Conservation (phyloP, 805 yeast species). For the Kazachstania taianensis region DNA sequence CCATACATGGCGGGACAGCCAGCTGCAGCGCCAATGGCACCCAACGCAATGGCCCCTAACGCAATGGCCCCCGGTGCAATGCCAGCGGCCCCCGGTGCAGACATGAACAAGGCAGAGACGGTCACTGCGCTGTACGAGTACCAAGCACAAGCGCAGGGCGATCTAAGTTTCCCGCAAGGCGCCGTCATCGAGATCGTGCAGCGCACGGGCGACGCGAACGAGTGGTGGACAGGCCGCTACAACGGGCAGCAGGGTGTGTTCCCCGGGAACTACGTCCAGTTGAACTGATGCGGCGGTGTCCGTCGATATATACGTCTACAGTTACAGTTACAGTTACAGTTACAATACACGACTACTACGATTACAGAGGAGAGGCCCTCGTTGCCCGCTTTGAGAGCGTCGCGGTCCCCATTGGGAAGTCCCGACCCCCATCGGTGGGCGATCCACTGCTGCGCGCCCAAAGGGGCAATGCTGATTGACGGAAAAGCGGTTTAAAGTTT, state of each 20-base stretch:
- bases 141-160: slow-evolving; percentile 89
- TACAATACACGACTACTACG: too few species aligned
- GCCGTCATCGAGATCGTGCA: slow-evolving; percentile 74
- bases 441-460: too few species aligned
- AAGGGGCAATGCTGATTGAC: too few species aligned
- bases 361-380: too few species aligned
- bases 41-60: slow-evolving; percentile 7
- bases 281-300: slow-evolving; percentile 37
- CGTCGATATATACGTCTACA: too few species aligned
- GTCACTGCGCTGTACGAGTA: slow-evolving; percentile 91
- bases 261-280: slow-evolving; percentile 92
- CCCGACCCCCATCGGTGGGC: too few species aligned
- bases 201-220: slow-evolving; percentile 74
- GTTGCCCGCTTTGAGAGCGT: too few species aligned
- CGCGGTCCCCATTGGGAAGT: too few species aligned
- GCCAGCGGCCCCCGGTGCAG: slow-evolving; percentile 31
- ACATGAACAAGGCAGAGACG: slow-evolving; percentile 38
- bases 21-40: not conserved
- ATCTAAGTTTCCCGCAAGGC: slow-evolving; percentile 79
- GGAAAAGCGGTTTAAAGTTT: too few species aligned
- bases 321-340: too few species aligned
- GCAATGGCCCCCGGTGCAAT: slow-evolving; percentile 12
- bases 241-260: slow-evolving; percentile 86
- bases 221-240: slow-evolving; percentile 94
- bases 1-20: slow-evolving; percentile 1